These are phyloP conservation scores for Cyberlindnera euphorbiae DNA, from an alignment of 805 yeast species.

Conservation along the genomic window DNA sequence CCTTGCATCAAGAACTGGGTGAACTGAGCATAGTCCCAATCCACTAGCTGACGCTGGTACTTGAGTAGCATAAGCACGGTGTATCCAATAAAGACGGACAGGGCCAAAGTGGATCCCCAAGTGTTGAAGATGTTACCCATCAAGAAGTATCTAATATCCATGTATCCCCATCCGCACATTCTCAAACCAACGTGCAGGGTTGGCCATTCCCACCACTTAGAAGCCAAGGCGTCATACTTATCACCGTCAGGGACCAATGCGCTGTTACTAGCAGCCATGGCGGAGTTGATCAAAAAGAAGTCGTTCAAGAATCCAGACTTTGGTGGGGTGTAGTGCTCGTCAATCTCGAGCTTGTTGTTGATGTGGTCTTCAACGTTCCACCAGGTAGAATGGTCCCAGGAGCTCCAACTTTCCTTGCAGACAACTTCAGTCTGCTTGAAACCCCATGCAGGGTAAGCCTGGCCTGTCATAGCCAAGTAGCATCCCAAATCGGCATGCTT, in stretches of 20 bases:
- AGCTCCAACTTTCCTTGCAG: constrained; percentile 51
- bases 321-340: constrained; percentile 49
- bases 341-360: constrained; percentile 53
- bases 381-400: constrained; percentile 79
- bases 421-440: constrained; percentile 78
- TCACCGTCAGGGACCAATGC: constrained; percentile 78
- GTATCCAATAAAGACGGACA: constrained; percentile 42
- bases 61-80: constrained; percentile 35
- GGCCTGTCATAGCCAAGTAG: constrained; percentile 72
- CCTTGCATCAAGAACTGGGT: constrained; percentile 57
- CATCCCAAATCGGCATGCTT: constrained; percentile 62
- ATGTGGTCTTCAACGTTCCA: constrained; percentile 78
- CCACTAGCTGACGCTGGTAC: constrained; percentile 69
- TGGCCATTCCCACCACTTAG: constrained; percentile 87
- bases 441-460: constrained; percentile 75
- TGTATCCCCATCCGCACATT: constrained; percentile 64
- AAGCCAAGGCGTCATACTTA: constrained; percentile 64
- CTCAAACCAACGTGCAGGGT: constrained; percentile 66
- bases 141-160: constrained; percentile 55
- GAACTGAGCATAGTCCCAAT: constrained; percentile 37
- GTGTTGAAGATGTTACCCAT: constrained; percentile 75
- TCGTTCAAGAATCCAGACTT: constrained; percentile 71
- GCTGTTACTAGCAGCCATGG: constrained; percentile 83
- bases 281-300: constrained; percentile 67
- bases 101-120: constrained; percentile 61